Base-by-base conservation (phyloP, 371 early-diverging fungal genomes). In the Mycotypha africana region DNA sequence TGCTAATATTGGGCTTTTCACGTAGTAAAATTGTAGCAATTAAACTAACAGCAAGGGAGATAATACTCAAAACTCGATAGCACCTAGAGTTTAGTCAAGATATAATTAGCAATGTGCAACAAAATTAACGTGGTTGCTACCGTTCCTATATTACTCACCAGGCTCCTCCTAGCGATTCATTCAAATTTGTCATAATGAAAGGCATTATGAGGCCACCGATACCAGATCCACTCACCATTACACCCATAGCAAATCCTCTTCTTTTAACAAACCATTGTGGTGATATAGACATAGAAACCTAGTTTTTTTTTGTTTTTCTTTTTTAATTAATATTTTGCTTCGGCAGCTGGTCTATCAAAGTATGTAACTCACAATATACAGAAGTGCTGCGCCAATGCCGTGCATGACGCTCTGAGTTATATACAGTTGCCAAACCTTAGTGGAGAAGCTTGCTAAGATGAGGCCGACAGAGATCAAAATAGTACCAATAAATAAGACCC, bases 201-300 rank as follows among this genome's bases (percentile, higher is more conserved):
- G 85, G 76, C 53, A 89, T 60, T 15, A 82, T 70, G 3, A 90
- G 67, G 0, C 91, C 91, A 21, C 91, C 92, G 23, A 89, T 53
- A 4, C 92, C 92, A 7, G 81, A 76, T 4, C 93, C 93, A 47
- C 86, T 70, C 24, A 82, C 78, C 30, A 84, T 81, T 2, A 92
- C 56, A 5, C 91, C 92, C 5, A 83, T 72, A 6, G 87, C 90
- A 35, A 92, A 47, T 0, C 86, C 86, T n/a, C 89, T 74, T 24
- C 70, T 56, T 22, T 71, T 73, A 16, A 47, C 48, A 58, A 91
- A 92, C 88, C 88, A 92, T 54, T 89, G 92, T 0, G 86, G 60
- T 0, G 87, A 74, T 3, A 88, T 60, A 10, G 71, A 51, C 56
- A 83, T 69, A n/a, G 56, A 56, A 17, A 56, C 56, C 55, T 55